Evolutionary conservation across 2,329 filamentous ascomycete species (phyloP), one percentile per base, ranked within the genome.

Genomic region (Aschersonia sp.): DNA sequence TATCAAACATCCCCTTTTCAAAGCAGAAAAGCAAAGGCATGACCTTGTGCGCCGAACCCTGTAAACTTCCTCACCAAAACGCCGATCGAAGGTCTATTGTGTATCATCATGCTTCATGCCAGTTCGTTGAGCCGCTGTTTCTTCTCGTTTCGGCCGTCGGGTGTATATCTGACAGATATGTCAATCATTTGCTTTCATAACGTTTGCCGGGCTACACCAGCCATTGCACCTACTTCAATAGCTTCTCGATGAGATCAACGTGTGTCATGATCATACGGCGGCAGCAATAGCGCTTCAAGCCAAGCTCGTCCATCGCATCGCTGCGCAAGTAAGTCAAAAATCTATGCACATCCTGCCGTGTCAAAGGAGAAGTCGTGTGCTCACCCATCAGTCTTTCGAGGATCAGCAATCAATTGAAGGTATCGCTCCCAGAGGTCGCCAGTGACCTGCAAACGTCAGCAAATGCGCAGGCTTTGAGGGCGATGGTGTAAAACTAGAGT

Each of bases 201-300:
- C 6, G 12, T 7, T 5, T 30, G 9, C n/a, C 2, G 31, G 30
- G 9, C 6, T 35, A 38, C 28, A 12, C 38, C 10, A 9, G 40
- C 9, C 45, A n/a, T 31, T 41, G 30, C 40, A 48, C 78, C 57
- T 82, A 94, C 86, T 91, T 87, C 55, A 98, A 80, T 46, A 98
- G 80, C 71, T 98, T 98, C 75, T 98, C 92, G 58, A 98, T 96
- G 52, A 98, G 75, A 65, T 98, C 92, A 59, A 98, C 92, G 69
- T 98, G 92, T 51, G 92, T 98, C 85, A 98, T 96, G 67, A 98
- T 82, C 92, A 98, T 98, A 61, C 92, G 85, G 58, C 92, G 86
- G 73, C 92, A 98, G 78, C 92, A 98, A 74, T 98, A 98, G 58
- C 92, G 81, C 69, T 88, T 91, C 61, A 94, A 84, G 49, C 89